Conservation (phyloP, 2,329 filamentous ascomycete species). For the Aspergillus pseudoterreus region DNA sequence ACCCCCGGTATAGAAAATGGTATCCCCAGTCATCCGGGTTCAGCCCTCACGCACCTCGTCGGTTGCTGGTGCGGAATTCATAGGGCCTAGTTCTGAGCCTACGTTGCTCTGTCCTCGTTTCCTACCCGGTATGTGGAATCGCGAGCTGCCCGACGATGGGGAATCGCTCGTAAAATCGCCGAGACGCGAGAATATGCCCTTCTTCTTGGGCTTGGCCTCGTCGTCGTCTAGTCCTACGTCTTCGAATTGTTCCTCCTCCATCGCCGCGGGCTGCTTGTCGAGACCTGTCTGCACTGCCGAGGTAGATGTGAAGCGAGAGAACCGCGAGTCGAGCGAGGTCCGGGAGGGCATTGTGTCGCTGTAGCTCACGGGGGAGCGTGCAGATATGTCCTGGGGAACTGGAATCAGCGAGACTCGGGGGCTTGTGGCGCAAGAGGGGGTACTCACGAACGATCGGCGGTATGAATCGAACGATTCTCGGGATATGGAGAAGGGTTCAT, state of each 20-base stretch:
- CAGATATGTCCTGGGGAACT: conserved; percentile 73
- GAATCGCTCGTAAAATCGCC: conserved; percentile 53
- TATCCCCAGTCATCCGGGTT: neutral
- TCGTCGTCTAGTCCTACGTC: conserved; percentile 86
- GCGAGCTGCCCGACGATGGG: conserved; percentile 35
- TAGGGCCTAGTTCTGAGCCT: conserved; percentile 66
- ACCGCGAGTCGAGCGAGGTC: conserved; percentile 75
- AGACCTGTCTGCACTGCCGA: conserved; percentile 56
- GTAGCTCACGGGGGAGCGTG: conserved; percentile 69
- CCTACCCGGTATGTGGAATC: conserved; percentile 66
- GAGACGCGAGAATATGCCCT: conserved; percentile 73
- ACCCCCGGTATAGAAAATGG: neutral
- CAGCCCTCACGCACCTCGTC: conserved; percentile 17
- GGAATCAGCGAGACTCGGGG: conserved; percentile 9
- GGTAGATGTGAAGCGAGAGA: conserved; percentile 60
- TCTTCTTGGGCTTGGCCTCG: conserved; percentile 63
- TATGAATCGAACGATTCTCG: conserved; percentile 97
- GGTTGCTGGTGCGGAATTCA: conserved; percentile 41
- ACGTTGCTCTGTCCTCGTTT: conserved; percentile 69
- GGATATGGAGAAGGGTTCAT: conserved; percentile 92
- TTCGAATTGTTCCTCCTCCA: conserved; percentile 78
- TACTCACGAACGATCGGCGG: conserved; percentile 83
- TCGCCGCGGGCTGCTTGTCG: conserved; percentile 54
- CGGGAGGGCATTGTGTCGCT: conserved; percentile 60
- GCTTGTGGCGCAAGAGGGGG: conserved; percentile 1